A percentile compares a stretch with the other conserved stretches of the same genome.
Conservation (phyloP, 2,329 filamentous ascomycete species). For the Davidsoniella virescens region DNA sequence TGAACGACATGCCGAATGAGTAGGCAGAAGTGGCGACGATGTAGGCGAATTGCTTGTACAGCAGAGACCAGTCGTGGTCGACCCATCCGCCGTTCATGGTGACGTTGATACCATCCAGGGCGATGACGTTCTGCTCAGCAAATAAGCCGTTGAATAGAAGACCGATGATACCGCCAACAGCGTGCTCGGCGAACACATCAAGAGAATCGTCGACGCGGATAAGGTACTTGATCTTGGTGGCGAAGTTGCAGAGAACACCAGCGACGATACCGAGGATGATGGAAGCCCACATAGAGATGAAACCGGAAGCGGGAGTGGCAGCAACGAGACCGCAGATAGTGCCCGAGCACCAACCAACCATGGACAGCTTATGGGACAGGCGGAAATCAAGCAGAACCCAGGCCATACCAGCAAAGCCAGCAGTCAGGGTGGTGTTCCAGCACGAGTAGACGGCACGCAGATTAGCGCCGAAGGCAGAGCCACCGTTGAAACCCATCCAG, state of each 20-base stretch:
- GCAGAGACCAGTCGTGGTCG: constrained; percentile 54
- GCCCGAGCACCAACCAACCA: constrained; percentile 58
- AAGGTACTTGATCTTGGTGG: constrained; percentile 48
- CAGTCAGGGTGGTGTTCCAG: constrained; percentile 94
- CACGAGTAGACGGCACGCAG: constrained; percentile 87
- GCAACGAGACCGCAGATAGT: constrained; percentile 56
- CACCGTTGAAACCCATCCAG: constrained; percentile 98
- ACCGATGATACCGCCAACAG: constrained; percentile 50
- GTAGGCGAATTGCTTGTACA: constrained; percentile 70
- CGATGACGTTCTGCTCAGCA: constrained; percentile 52
- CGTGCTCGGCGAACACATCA: constrained; percentile 58
- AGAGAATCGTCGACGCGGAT: constrained; percentile 53
- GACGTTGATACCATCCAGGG: constrained; percentile 62
- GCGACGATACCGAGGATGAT: constrained; percentile 49
- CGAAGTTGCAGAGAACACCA: constrained; percentile 52
- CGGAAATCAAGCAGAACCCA: constrained; percentile 96
- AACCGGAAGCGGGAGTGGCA: constrained; percentile 52
- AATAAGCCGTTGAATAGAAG: constrained; percentile 61
- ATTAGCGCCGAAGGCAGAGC: constrained; percentile 85
- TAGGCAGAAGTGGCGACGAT: constrained; percentile 50
- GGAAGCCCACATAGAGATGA: constrained; percentile 51
- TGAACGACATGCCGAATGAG: constrained; percentile 55
- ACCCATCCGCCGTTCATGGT: constrained; percentile 53
- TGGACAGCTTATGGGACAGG: constrained; percentile 82
- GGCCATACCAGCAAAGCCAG: constrained; percentile 78